phyloP scores from a whole-genome alignment of 345 rosid genomes.

The Boechera divaricarpa region DNA sequence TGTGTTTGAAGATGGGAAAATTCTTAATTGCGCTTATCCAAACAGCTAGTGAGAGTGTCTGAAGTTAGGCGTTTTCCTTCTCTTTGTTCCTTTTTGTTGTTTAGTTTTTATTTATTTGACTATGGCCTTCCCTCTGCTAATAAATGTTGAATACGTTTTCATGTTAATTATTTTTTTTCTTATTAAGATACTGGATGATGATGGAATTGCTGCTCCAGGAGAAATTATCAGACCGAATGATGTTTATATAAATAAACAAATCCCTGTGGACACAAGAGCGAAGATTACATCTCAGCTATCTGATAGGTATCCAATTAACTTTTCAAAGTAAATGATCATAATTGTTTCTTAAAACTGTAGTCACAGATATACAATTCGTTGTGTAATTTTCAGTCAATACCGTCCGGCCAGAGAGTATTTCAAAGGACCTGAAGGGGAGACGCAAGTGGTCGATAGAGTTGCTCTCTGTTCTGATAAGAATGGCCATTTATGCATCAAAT shows the following conservation, averaged over 20 bases:
- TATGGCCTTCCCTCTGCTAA: slow-evolving; percentile 14
- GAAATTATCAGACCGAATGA: slow-evolving; percentile 79
- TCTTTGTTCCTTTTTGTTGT: slow-evolving; percentile 1
- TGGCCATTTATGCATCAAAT: slow-evolving; percentile 59
- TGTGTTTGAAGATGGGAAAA: neutral
- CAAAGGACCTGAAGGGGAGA: slow-evolving; percentile 85
- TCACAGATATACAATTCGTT: slow-evolving; percentile 12
- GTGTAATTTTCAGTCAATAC: slow-evolving; percentile 60
- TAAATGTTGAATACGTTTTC: slow-evolving; percentile 14
- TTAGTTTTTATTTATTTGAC: slow-evolving; percentile 6
- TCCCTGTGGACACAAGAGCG: slow-evolving; percentile 57
- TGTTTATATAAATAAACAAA: slow-evolving; percentile 67
- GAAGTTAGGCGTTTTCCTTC: neutral
- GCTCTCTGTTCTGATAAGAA: slow-evolving; percentile 66
- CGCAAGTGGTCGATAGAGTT: slow-evolving; percentile 86
- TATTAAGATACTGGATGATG: slow-evolving; percentile 74
- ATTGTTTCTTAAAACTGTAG: slow-evolving; percentile 19
- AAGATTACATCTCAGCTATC: slow-evolving; percentile 42
- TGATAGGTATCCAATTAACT: slow-evolving; percentile 53
- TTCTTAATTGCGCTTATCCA: slow-evolving; percentile 1
- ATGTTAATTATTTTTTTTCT: slow-evolving; percentile 11
- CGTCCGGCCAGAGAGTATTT: slow-evolving; percentile 55
- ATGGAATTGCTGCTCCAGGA: slow-evolving; percentile 92
- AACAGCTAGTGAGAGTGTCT: neutral
- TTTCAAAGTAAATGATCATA: slow-evolving; percentile 11